Conservation (phyloP, 2,329 filamentous ascomycete genomes). For the Trichoderma hamatum region DNA sequence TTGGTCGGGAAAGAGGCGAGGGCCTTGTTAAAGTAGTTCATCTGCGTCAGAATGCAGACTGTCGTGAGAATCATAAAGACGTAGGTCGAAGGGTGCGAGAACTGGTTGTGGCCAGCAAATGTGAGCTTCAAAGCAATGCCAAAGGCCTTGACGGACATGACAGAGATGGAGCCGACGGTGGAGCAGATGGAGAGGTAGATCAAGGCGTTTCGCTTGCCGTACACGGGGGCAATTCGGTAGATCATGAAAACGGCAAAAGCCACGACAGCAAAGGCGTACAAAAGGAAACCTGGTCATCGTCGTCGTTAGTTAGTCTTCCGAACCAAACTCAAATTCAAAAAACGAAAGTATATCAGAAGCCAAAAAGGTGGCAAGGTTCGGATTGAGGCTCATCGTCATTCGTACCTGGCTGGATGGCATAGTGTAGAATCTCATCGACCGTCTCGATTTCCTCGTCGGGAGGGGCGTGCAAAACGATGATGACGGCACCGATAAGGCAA, state of each 20-base stretch:
- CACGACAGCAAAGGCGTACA: constrained; percentile 80
- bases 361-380: neutral
- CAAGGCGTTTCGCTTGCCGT: constrained; percentile 94
- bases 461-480: constrained; percentile 96
- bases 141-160: constrained; percentile 99
- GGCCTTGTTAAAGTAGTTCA: constrained; percentile 99
- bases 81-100: constrained; percentile 91
- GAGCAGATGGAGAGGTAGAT: constrained; percentile 98
- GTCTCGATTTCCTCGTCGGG: constrained; percentile 89
- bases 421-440: constrained; percentile 87
- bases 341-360: neutral
- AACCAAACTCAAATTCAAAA: neutral
- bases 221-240: constrained; percentile 84
- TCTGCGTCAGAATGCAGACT: constrained; percentile 96
- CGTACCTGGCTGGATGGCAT: constrained; percentile 86
- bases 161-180: constrained; percentile 92
- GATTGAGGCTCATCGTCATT: constrained; percentile 32
- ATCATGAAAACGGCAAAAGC: constrained; percentile 93
- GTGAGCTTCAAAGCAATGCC: constrained; percentile 97
- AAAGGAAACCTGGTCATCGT: constrained; percentile 71
- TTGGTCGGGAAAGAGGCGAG: constrained; percentile 95
- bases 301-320: constrained; percentile 30
- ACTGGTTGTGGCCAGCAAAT: constrained; percentile 90
- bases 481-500: constrained; percentile 92
- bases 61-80: constrained; percentile 92